Conservation (phyloP, 2,329 filamentous ascomycete species). For the Fusarium concolor region DNA sequence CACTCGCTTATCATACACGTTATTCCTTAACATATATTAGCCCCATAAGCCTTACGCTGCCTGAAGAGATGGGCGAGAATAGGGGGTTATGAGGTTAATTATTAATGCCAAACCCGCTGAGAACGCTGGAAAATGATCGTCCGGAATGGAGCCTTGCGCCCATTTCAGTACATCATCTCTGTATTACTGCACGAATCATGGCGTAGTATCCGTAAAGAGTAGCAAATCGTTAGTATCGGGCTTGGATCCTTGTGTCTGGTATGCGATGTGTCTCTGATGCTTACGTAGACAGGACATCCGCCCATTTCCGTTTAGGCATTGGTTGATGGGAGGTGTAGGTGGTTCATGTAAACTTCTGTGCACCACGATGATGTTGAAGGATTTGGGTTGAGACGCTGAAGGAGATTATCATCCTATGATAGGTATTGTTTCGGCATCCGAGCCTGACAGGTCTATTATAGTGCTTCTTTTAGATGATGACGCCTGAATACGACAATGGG, state of each 20-base stretch:
- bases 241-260: slow-evolving; percentile 21
- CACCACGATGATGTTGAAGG: neutral
- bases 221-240: slow-evolving; percentile 18
- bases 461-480: slow-evolving; percentile 25
- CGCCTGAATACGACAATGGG: slow-evolving; percentile 24
- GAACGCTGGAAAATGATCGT: slow-evolving; percentile 23
- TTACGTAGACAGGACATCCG: slow-evolving; percentile 12
- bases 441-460: neutral
- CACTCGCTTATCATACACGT: too few species aligned
- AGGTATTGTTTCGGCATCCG: neutral
- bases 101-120: slow-evolving; percentile 11
- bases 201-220: slow-evolving; percentile 5
- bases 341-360: too few species aligned
- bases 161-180: slow-evolving; percentile 37
- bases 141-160: slow-evolving; percentile 30
- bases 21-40: too few species aligned
- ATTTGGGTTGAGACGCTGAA: neutral
- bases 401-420: neutral
- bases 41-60: too few species aligned
- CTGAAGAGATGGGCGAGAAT: slow-evolving; percentile 20
- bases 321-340: too few species aligned
- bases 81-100: slow-evolving; percentile 32
- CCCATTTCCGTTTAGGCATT: slow-evolving; percentile 1
- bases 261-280: slow-evolving; percentile 36
- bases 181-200: slow-evolving; percentile 33